phyloP scores from a whole-genome alignment of 805 yeast species.

The Schwanniomyces sp. region DNA sequence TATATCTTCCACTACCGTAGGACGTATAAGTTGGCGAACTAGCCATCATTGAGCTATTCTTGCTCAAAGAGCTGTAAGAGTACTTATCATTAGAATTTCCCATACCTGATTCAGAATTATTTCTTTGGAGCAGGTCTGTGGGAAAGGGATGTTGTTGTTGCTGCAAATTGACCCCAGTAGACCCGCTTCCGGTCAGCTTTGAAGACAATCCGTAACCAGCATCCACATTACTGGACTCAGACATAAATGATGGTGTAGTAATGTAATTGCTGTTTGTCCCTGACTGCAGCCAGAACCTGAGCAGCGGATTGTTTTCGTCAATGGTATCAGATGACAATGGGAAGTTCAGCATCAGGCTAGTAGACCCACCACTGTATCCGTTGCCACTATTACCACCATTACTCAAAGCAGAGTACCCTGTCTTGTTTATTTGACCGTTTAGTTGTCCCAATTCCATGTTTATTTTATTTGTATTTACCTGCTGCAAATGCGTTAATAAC shows the following conservation, averaged over 20 bases:
- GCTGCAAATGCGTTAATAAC: slow-evolving; percentile 2
- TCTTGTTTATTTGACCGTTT: slow-evolving; percentile 5
- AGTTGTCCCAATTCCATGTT: slow-evolving; percentile 6
- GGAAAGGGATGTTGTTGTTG: not conserved
- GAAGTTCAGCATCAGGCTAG: slow-evolving; percentile 1
- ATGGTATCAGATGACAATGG: slow-evolving; percentile 1
- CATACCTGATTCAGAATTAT: slow-evolving; percentile 2
- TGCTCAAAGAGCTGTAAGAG: not conserved
- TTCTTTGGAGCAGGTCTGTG: slow-evolving; percentile 1
- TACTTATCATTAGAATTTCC: not conserved
- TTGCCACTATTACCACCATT: not conserved
- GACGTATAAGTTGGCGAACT: slow-evolving; percentile 32
- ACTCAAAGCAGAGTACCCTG: slow-evolving; percentile 1
- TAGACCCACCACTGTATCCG: not conserved
- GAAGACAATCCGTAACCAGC: not conserved
- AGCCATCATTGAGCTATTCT: slow-evolving; percentile 19
- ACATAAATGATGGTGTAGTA: slow-evolving; percentile 6
- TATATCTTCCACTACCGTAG: slow-evolving; percentile 4
- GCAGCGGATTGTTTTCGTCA: slow-evolving; percentile 6
- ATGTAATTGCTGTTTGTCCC: not conserved
- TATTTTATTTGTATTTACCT: not conserved
- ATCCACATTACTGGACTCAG: not conserved
- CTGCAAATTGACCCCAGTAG: slow-evolving; percentile 1
- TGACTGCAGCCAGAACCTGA: slow-evolving; percentile 14
- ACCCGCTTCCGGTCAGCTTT: not conserved